A percentile compares a stretch with the other conserved stretches of the same genome.
Conservation (phyloP, 352 stramenopile genomes). For the Pythium graminicola region DNA sequence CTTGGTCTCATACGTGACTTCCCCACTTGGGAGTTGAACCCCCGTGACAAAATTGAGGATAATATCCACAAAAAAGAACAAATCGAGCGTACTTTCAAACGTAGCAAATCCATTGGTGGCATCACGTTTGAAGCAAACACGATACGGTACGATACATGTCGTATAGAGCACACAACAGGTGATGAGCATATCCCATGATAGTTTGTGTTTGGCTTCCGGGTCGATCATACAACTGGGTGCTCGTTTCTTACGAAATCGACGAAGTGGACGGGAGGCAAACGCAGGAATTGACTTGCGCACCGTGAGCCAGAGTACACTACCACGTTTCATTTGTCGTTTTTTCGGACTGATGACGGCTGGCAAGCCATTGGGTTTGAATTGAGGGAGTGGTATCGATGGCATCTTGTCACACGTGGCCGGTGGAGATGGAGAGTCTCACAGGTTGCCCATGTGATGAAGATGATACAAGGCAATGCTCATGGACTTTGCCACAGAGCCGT, state of each 20-base stretch:
- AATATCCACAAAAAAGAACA: slow-evolving; percentile 70
- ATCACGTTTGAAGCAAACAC: slow-evolving; percentile 69
- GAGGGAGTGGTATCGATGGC: neutral
- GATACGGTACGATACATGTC: slow-evolving; percentile 63
- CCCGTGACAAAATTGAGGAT: slow-evolving; percentile 76
- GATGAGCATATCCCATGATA: slow-evolving; percentile 61
- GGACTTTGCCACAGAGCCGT: no score
- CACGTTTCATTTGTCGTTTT: slow-evolving; percentile 29
- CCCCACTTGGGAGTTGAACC: slow-evolving; percentile 48
- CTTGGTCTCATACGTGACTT: slow-evolving; percentile 49
- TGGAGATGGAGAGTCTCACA: no score
- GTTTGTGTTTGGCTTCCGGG: slow-evolving; percentile 47
- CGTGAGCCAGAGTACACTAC: slow-evolving; percentile 38
- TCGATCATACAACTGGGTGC: slow-evolving; percentile 53
- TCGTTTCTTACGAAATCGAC: slow-evolving; percentile 26
- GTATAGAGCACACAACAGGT: slow-evolving; percentile 69
- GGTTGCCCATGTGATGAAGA: neutral
- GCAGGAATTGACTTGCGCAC: slow-evolving; percentile 50
- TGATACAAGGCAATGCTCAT: no score
- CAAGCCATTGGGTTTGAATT: neutral
- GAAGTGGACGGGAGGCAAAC: slow-evolving; percentile 29
- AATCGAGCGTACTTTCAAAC: slow-evolving; percentile 58
- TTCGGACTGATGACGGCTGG: slow-evolving; percentile 13
- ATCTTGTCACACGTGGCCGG: no score
- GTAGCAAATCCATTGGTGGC: slow-evolving; percentile 37